Conservation (phyloP, 257 asterid genomes). For the Nicotiana paniculata region DNA sequence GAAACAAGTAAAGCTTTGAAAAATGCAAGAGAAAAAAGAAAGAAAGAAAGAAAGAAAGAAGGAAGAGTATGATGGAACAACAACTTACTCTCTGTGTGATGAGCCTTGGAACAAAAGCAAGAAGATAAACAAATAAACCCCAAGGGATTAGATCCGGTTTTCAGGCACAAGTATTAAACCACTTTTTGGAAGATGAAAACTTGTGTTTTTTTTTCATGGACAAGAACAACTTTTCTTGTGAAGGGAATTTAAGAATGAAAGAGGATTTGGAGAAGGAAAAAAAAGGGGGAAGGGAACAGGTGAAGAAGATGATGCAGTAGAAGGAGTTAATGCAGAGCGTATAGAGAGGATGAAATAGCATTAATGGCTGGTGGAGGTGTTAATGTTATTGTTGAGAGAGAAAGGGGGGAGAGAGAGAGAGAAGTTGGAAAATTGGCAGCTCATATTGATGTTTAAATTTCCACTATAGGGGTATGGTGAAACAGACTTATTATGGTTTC, state of each 20-base stretch:
- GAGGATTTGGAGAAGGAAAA: constrained; percentile 13
- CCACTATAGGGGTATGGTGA: neutral
- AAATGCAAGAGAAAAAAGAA: no score
- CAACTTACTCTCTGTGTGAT: neutral
- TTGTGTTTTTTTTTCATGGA: neutral
- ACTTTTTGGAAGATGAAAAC: neutral
- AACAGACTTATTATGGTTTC: neutral
- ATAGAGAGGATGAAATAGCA: constrained; percentile 75
- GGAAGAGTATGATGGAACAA: neutral
- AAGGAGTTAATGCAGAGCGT: constrained; percentile 72
- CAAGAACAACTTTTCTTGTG: constrained; percentile 37
- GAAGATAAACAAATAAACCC: neutral
- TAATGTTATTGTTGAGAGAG: constrained; percentile 39
- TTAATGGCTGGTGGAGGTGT: constrained; percentile 47
- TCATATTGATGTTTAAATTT: constrained; percentile 28
- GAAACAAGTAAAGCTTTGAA: neutral
- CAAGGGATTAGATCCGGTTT: neutral
- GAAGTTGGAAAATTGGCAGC: constrained; percentile 29
- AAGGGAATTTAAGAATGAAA: constrained; percentile 48
- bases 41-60: neutral
- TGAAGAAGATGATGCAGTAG: constrained; percentile 13
- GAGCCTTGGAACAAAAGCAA: neutral
- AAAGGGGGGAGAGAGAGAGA: constrained; percentile 7
- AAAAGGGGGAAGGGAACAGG: neutral
- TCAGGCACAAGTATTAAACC: neutral